Evolutionary conservation across 371 early-diverging fungal species (phyloP).

Genomic region (Circinella umbellata): DNA sequence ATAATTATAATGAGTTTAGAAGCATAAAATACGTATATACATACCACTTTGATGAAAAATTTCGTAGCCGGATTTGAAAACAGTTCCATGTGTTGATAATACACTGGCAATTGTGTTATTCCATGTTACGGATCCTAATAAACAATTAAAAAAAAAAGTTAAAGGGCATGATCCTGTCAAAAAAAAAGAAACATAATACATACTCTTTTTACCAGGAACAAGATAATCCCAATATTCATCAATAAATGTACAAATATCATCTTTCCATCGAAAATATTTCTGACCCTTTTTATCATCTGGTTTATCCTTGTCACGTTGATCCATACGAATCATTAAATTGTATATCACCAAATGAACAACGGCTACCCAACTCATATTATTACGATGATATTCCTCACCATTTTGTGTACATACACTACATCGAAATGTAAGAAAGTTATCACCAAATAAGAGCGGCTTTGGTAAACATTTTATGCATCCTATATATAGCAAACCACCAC

Average conservation of each 20-base stretch:
- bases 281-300: constrained; percentile 58
- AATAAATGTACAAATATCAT: constrained; percentile 81
- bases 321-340: constrained; percentile 59
- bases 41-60: constrained; percentile 55
- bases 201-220: constrained; percentile 69
- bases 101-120: constrained; percentile 82
- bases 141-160: too few relatives aligned
- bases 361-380: constrained; percentile 72
- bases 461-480: constrained; percentile 51
- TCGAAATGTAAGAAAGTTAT: constrained; percentile 67
- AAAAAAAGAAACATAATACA: constrained; percentile 15
- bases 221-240: constrained; percentile 80
- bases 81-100: constrained; percentile 74
- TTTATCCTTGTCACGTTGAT: constrained; percentile 30
- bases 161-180: too few relatives aligned
- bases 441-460: constrained; percentile 63
- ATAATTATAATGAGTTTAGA: too few relatives aligned
- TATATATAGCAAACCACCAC: constrained; percentile 8
- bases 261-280: constrained; percentile 80
- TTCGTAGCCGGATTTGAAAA: constrained; percentile 83
- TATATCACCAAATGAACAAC: constrained; percentile 79
- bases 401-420: constrained; percentile 69
- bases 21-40: not conserved
- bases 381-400: constrained; percentile 60
- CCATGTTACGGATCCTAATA: constrained; percentile 68